Conservation (phyloP, 257 asterid species). For the Apocynum venetum region DNA sequence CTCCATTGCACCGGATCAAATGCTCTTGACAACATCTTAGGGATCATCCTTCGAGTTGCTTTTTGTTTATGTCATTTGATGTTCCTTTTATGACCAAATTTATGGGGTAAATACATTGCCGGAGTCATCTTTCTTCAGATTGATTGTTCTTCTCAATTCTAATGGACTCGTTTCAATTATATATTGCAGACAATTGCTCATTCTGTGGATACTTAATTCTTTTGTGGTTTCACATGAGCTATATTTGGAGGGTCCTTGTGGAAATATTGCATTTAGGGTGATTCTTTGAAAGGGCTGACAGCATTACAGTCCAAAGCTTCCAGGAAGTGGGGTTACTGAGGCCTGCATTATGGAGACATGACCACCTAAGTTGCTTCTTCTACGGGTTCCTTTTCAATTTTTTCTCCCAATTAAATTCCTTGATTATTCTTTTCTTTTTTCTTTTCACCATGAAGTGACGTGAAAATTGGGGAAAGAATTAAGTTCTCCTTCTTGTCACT, state of each 20-base stretch:
- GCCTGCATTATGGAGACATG: conserved; percentile 16
- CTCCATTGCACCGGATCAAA: conserved; percentile 26
- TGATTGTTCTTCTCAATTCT: not conserved
- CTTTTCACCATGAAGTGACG: not conserved
- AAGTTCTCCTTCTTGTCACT: not conserved
- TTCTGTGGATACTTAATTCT: conserved; percentile 18
- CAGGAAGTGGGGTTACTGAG: conserved; percentile 15
- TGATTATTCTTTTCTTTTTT: not conserved
- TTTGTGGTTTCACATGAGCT: conserved; percentile 27
- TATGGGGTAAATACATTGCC: conserved; percentile 23
- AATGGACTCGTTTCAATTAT: not conserved
- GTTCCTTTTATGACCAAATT: conserved; percentile 38
- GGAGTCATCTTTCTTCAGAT: not conserved
- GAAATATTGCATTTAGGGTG: conserved; percentile 13
- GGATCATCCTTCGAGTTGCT: conserved; percentile 24
- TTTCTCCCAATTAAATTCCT: not conserved
- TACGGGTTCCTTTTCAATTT: not conserved
- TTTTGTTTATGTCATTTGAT: conserved; percentile 45
- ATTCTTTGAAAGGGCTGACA: conserved; percentile 12
- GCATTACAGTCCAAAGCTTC: conserved; percentile 5
- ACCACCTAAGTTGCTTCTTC: not conserved
- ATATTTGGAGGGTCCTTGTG: conserved; percentile 34
- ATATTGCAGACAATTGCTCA: conserved; percentile 15
- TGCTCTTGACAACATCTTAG: conserved; percentile 20
- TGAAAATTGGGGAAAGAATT: not conserved